Evolutionary conservation across 1,284 basidiomycete species (phyloP), one percentile per base, ranked within the genome.

Genomic region (Heterobasidion parviporum): DNA sequence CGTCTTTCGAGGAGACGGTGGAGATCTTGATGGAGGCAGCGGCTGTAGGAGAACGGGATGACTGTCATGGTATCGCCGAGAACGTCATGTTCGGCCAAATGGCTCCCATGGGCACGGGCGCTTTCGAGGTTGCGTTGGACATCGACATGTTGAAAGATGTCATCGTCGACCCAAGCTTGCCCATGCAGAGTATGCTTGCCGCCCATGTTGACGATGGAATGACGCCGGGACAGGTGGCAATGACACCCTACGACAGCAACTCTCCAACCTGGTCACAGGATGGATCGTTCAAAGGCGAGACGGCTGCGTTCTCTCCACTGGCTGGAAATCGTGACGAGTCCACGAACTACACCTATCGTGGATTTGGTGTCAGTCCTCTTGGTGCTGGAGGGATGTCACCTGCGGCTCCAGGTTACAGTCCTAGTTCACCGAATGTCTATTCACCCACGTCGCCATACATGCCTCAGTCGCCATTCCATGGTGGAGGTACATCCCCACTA

Each of bases 11-110:
- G 72, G 97, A 99, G 78, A 99, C 97, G 0, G 97, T 98, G 60
- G 97, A 99, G 71, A 98, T 99, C 63, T 73, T 99, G 56, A 95
- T 99, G 86, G 97, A 99, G 69, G 97, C 97, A 0, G 97, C 97
- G 0, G 94, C 96, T 1, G 91, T 96, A 48, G 97, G 97, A 55
- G 96, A 99, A 74, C 90, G 94, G 70, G 97, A 99, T 63, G 95
- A 99, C 66, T 99, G 97, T 71, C 92, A 93, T 60, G 97, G 97
- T 60, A 89, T 99, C 20, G 96, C 96, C 8, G 96, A 99, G 78
- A 99, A 98, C 66, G 94, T 99, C 46, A 83, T 99, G 78, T 92
- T 99, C 60, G 97, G 97, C 16, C 97, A 99, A 74, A 92, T 99
- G 85, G 97, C 97, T 36, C 96, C 94, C 0, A 95, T 96, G 93